phyloP scores from a whole-genome alignment of 441 rosid species.

The Erysimum cheiri region DNA sequence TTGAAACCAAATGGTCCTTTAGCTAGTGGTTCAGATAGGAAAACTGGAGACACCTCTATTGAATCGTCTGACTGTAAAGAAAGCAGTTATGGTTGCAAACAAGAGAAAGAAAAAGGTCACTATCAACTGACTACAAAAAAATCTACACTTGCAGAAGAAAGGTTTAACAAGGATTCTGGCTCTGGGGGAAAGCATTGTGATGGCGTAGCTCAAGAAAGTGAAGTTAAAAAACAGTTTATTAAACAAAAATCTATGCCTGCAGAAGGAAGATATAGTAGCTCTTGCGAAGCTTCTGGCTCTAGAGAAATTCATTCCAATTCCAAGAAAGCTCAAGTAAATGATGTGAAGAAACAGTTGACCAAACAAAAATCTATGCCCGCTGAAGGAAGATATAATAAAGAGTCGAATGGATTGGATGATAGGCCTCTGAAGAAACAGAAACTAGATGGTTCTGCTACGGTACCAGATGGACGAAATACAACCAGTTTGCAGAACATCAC shows the following conservation, averaged over 20 bases:
- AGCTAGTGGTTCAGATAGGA: constrained; percentile 37
- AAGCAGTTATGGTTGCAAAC: constrained; percentile 20
- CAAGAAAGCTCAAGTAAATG: constrained; percentile 34
- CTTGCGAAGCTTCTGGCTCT: constrained; percentile 41
- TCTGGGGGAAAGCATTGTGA: constrained; percentile 30
- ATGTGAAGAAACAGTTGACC: constrained; percentile 28
- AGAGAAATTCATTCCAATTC: constrained; percentile 16
- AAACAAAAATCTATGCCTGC: constrained; percentile 45
- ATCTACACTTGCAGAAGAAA: constrained; percentile 38
- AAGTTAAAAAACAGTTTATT: constrained; percentile 24
- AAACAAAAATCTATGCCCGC: constrained; percentile 46
- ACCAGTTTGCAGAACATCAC: constrained; percentile 40
- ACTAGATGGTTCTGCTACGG: constrained; percentile 45
- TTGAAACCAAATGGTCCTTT: constrained; percentile 36
- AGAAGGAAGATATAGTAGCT: constrained; percentile 39
- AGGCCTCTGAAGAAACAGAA: constrained; percentile 62
- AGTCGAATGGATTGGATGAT: constrained; percentile 40
- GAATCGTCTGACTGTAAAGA: constrained; percentile 33
- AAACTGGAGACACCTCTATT: constrained; percentile 22
- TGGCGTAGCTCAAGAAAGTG: constrained; percentile 38
- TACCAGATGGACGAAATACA: constrained; percentile 41
- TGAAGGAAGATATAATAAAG: constrained; percentile 44
- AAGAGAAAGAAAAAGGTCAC: constrained; percentile 37
- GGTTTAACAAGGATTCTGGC: constrained; percentile 39
- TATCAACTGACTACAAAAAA: constrained; percentile 24